Conservation (phyloP, 257 asterid species). For the Gardenia jasminoides region DNA sequence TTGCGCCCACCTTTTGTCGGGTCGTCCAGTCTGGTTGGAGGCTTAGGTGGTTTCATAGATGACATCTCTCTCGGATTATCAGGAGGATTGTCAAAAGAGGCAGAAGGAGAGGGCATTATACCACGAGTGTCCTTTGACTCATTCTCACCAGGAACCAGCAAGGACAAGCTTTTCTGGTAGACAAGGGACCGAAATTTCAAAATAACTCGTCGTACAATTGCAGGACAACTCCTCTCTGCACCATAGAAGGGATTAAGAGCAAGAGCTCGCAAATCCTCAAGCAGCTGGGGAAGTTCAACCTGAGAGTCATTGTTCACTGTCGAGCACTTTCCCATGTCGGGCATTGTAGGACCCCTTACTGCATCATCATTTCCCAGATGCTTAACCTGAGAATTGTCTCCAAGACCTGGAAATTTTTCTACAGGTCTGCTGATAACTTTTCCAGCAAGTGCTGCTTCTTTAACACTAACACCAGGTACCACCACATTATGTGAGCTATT, state of each 20-base stretch:
- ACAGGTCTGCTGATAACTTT: conserved; percentile 25
- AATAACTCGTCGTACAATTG: conserved; percentile 37
- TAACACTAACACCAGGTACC: conserved; percentile 31
- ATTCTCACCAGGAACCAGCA: conserved; percentile 36
- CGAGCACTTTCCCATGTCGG: conserved; percentile 27
- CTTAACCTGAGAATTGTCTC: conserved; percentile 27
- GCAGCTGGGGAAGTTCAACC: conserved; percentile 38
- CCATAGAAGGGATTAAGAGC: conserved; percentile 73
- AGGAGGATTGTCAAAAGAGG: conserved; percentile 22
- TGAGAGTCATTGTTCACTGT: conserved; percentile 27
- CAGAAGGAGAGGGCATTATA: conserved; percentile 24
- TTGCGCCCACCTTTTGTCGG: conserved; percentile 75
- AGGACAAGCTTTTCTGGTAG: conserved; percentile 71
- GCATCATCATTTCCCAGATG: conserved; percentile 20
- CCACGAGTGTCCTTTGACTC: conserved; percentile 44
- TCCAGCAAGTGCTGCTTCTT: conserved; percentile 26
- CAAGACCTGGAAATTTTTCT: conserved; percentile 25
- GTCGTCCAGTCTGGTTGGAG: conserved; percentile 53
- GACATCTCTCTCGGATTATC: conserved; percentile 39
- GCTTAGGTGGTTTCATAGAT: conserved; percentile 43
- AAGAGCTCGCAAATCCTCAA: conserved; percentile 59
- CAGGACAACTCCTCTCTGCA: conserved; percentile 39
- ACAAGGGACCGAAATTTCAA: conserved; percentile 73
- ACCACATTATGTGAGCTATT: conserved; percentile 24
- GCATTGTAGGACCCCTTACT: conserved; percentile 10